Evolutionary conservation across 2,329 filamentous ascomycete species (phyloP), one percentile per base, ranked within the genome.

Genomic region (Arthrobotrys iridis): DNA sequence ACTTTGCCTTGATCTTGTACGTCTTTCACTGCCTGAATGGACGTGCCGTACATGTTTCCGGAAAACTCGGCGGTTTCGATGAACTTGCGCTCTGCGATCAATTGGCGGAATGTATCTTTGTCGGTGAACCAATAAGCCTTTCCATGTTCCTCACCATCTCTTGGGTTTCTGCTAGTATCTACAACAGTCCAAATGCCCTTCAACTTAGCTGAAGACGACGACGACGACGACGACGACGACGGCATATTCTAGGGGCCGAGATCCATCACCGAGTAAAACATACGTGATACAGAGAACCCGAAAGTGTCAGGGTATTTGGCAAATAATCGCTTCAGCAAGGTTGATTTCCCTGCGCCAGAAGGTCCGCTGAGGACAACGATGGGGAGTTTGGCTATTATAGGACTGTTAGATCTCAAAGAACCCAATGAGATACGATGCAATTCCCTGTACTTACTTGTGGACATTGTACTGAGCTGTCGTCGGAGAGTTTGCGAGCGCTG

Each of bases 1-100:
- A 93, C 88, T 80, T 86, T 87, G 15, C 86, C 87, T 6, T 83
- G 80, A 48, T 86, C 85, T 15, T 83, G 81, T 22, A 89, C 83
- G 80, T 92, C 88, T 82, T 90, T 87, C 77, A 97, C 92, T 26
- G 92, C 92, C 82, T 87, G 85, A 80, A 92, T 89, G 81, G 88
- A 92, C 3, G 93, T 97, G 67, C 93, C 93, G 83, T 97, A 97
- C 80, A 88, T 85, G 83, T 97, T 97, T 64, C 88, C 89, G 41
- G 93, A 89, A 82, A 97, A 97, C 81, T 90, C 85, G 64, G 93
- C 93, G 84, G 91, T 83, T 85, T 97, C 93, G 77, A 97, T 90
- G 82, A 97, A 97, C 8, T 89, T 91, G 66, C 88, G 85, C 71
- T 87, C 82, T n/a, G 82, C 85, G 65, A 93, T 88, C 75, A 95